Conservation (phyloP, 495 filamentous ascomycete genomes). For the Melanomma pulvis-pyrius region DNA sequence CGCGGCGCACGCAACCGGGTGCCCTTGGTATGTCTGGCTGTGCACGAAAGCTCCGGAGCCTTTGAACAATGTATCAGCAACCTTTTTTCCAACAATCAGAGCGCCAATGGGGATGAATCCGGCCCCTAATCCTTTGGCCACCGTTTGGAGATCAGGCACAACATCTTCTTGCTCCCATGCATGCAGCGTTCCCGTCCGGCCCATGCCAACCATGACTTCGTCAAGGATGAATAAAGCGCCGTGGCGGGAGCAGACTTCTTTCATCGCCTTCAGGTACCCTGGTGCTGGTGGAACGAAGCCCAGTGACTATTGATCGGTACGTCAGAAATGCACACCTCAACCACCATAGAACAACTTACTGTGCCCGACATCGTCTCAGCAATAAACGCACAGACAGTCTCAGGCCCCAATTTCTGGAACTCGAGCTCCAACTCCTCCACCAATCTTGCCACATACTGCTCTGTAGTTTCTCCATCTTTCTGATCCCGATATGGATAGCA, state of each 20-base stretch:
- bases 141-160: slow-evolving; percentile 48
- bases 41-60: slow-evolving; percentile 35
- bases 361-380: slow-evolving; percentile 70
- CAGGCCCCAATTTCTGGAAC: slow-evolving; percentile 70
- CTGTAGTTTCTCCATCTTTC: slow-evolving; percentile 41
- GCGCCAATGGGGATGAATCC: slow-evolving; percentile 34
- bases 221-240: slow-evolving; percentile 72
- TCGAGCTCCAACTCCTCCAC: slow-evolving; percentile 71
- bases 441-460: slow-evolving; percentile 58
- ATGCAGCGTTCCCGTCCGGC: slow-evolving; percentile 46
- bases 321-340: neutral
- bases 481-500: slow-evolving; percentile 66
- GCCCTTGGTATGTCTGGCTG: slow-evolving; percentile 56
- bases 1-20: slow-evolving; percentile 62
- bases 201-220: slow-evolving; percentile 73
- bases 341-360: slow-evolving; percentile 27
- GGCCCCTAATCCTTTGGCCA: slow-evolving; percentile 45
- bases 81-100: slow-evolving; percentile 21
- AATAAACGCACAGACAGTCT: slow-evolving; percentile 76
- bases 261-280: slow-evolving; percentile 68
- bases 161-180: slow-evolving; percentile 50
- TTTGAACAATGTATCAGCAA: slow-evolving; percentile 23
- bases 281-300: slow-evolving; percentile 66
- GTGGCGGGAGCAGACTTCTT: slow-evolving; percentile 63
- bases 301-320: slow-evolving; percentile 50